Conservation (phyloP, 1,139 yeast species). For the Ogataea hybrid region DNA sequence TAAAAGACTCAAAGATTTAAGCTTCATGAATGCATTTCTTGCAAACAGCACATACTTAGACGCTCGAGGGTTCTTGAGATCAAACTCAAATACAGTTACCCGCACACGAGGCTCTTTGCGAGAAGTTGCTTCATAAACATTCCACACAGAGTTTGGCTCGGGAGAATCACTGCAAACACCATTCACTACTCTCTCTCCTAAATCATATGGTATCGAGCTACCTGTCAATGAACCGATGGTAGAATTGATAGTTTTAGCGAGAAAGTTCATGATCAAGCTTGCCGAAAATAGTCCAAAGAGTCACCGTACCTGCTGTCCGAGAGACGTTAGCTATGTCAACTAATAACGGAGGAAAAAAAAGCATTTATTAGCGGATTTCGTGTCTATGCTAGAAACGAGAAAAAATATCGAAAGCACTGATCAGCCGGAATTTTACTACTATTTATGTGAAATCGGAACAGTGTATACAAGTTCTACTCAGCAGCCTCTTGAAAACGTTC, state of each 20-base stretch:
- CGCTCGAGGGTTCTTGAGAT: constrained; percentile 42
- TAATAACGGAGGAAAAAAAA: no score
- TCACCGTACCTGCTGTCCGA: no score
- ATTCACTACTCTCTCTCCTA: constrained; percentile 43
- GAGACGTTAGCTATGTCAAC: no score
- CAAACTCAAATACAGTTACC: constrained; percentile 65
- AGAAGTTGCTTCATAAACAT: constrained; percentile 39
- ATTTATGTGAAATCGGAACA: no score
- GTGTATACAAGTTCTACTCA: constrained; percentile 56
- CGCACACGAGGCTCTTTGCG: constrained; percentile 38
- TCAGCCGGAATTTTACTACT: no score
- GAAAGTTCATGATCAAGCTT: constrained; percentile 48
- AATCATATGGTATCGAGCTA: constrained; percentile 53
- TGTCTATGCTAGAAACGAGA: no score
- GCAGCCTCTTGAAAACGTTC: constrained; percentile 96
- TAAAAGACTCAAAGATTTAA: constrained; percentile 59
- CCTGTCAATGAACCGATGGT: constrained; percentile 56
- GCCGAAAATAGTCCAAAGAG: no score
- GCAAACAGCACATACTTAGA: constrained; percentile 47
- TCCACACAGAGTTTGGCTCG: constrained; percentile 37
- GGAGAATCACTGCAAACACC: constrained; percentile 26
- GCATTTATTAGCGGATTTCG: no score
- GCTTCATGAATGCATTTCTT: constrained; percentile 59
- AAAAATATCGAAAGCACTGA: no score
- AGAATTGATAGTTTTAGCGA: constrained; percentile 54